phyloP scores from a whole-genome alignment of 2,329 filamentous ascomycete genomes.

The Clonostachys rosea region DNA sequence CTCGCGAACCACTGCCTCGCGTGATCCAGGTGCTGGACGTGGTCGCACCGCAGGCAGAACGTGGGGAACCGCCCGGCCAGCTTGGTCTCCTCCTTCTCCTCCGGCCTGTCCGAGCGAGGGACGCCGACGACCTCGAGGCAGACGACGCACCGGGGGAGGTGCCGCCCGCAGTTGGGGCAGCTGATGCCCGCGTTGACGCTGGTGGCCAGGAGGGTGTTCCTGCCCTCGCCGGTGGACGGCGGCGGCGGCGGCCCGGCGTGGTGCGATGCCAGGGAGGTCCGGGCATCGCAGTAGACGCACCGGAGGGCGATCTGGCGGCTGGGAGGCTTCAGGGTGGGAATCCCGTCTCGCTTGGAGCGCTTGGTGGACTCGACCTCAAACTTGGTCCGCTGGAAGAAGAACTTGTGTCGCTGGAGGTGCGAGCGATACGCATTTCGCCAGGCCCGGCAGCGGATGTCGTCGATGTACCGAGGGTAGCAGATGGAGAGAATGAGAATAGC shows the following conservation, averaged over 20 bases:
- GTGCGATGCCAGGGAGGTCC: constrained; percentile 43
- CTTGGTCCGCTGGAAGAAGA: constrained; percentile 69
- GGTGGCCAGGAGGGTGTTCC: constrained; percentile 54
- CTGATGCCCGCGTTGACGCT: constrained; percentile 56
- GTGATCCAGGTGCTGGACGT: constrained; percentile 64
- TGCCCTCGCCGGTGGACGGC: constrained; percentile 19
- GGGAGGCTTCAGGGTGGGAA: constrained; percentile 58
- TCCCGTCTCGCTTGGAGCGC: constrained; percentile 59
- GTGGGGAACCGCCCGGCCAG: constrained; percentile 59
- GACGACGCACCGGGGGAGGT: constrained; percentile 63
- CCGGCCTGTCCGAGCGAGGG: constrained; percentile 54
- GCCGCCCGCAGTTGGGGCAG: constrained; percentile 63
- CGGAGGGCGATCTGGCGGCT: constrained; percentile 69
- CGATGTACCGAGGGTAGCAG: constrained; percentile 70
- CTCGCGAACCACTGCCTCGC: constrained; percentile 62
- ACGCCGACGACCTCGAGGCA: constrained; percentile 64
- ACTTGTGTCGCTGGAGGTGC: constrained; percentile 67
- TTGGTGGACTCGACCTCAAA: constrained; percentile 76
- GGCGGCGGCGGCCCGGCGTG: constrained; percentile 6
- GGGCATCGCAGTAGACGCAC: constrained; percentile 71
- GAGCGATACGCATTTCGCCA: constrained; percentile 71
- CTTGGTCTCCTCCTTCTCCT: constrained; percentile 41
- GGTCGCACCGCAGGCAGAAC: constrained; percentile 65
- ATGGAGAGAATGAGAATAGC: constrained; percentile 71
- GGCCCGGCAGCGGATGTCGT: constrained; percentile 68